Base-by-base conservation (phyloP, 1,284 basidiomycete genomes). In the Malassezia furfur region DNA sequence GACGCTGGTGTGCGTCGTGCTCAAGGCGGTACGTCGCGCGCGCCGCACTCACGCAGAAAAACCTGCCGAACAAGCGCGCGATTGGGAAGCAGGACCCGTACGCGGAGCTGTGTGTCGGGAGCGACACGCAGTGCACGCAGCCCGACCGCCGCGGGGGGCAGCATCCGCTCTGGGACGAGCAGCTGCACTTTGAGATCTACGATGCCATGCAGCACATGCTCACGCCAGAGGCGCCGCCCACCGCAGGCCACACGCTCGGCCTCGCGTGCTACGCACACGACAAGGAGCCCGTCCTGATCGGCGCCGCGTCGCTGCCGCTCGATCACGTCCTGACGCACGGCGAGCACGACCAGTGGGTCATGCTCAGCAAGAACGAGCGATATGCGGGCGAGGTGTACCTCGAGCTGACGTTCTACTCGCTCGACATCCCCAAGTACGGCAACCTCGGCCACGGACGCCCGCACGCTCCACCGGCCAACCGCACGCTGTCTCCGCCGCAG, bases 101-200 rank as follows among this genome's bases (percentile, higher is more conserved):
- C 76, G 93, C 90, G 68, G 79, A 85, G 22, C 81, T 96, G 37
- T 78, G 80, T 6, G 79, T 91, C 56, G 86, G 87, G 67, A 45
- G 50, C 15, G 60, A 67, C 25, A 48, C 48, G 91, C 93, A 30
- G 87, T 87, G 75, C 83, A 74, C 72, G 14, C 62, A 62, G 32
- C 60, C 90, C 8, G 87, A 96, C 76, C 91, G 89, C 74, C 85
- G 90, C 36, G 93, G 94, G 50, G 94, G 94, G 4, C 93, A 98
- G 76, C 90, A 94, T 76, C 94, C 93, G 8, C 87, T 89, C 75
- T 99, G 94, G 93, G 94, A 99, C 75, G 90, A 94, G 70, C 93
- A 99, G 77, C 81, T 98, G 64, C 85, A 94, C 43, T 98, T 98
- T 76, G 85, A 86, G 31, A 80, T 99, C 57, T 83, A 81, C 64